phyloP scores from a whole-genome alignment of 2,329 filamentous ascomycete genomes.

The Cordyceps sp. region DNA sequence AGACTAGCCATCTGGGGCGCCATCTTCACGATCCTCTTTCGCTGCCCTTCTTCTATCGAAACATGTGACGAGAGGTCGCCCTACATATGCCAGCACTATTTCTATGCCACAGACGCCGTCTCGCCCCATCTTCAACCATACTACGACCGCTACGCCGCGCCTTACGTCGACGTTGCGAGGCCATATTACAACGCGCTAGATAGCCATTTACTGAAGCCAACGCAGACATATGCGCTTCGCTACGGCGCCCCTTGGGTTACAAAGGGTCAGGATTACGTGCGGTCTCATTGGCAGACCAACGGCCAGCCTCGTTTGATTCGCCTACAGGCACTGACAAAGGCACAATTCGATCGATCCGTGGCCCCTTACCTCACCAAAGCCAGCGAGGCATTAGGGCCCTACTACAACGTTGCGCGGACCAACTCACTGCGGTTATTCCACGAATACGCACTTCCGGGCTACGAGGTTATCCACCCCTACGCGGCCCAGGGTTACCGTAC shows the following conservation, averaged over 20 bases:
- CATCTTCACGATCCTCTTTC: constrained; percentile 64
- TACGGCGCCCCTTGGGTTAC: constrained; percentile 62
- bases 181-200: constrained; percentile 57
- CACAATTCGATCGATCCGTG: constrained; percentile 53
- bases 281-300: constrained; percentile 62
- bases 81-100: constrained; percentile 70
- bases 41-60: constrained; percentile 57
- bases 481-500: constrained; percentile 49
- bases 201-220: constrained; percentile 51
- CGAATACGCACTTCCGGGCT: constrained; percentile 58
- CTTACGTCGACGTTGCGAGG: constrained; percentile 59
- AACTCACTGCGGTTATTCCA: constrained; percentile 54
- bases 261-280: constrained; percentile 47
- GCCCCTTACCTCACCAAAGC: constrained; percentile 57
- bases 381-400: constrained; percentile 44
- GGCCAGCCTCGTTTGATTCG: constrained; percentile 58
- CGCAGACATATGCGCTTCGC: constrained; percentile 46
- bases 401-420: constrained; percentile 49
- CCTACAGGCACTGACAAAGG: constrained; percentile 41
- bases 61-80: constrained; percentile 55
- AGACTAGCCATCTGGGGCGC: constrained; percentile 78
- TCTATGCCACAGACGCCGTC: constrained; percentile 43
- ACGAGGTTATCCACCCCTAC: constrained; percentile 59
- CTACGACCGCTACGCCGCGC: constrained; percentile 69
- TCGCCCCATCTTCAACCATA: constrained; percentile 69